Conservation (phyloP, 768 basidiomycete genomes). For the Rubroboletus pulcherrimus region DNA sequence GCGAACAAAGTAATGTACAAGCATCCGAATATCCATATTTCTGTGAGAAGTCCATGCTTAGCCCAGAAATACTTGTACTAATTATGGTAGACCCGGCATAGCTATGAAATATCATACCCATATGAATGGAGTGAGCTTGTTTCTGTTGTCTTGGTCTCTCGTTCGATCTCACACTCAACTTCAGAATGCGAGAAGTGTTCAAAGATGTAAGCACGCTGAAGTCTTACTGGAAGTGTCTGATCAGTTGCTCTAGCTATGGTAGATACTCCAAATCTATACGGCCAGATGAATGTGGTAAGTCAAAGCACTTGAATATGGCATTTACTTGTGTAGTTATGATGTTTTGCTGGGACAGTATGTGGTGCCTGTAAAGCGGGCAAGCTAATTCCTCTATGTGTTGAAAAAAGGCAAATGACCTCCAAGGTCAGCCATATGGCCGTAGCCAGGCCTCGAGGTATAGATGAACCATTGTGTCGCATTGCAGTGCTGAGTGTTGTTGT, state of each 20-base stretch:
- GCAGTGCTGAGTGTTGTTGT: background rate
- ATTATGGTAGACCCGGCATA: constrained; percentile 54
- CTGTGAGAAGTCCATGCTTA: constrained; percentile 40
- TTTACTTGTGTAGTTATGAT: background rate
- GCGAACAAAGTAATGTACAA: constrained; percentile 65
- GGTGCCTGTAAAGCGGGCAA: constrained; percentile 60
- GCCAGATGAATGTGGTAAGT: constrained; percentile 60
- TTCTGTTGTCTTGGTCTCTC: background rate
- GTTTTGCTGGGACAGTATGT: constrained; percentile 45
- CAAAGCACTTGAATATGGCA: background rate
- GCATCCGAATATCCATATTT: constrained; percentile 66
- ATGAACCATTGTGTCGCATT: background rate
- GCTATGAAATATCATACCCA: constrained; percentile 72
- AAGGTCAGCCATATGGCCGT: constrained; percentile 44
- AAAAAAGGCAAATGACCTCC: constrained; percentile 33
- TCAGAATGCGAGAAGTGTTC: constrained; percentile 62
- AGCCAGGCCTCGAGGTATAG: constrained; percentile 42
- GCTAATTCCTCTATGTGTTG: constrained; percentile 54
- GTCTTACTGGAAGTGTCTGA: constrained; percentile 2
- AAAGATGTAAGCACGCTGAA: constrained; percentile 46
- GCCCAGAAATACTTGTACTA: background rate
- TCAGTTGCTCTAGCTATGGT: constrained; percentile 50
- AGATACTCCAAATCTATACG: constrained; percentile 71
- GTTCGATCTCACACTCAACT: constrained; percentile 4
- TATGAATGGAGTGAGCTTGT: constrained; percentile 64